phyloP scores from a whole-genome alignment of 306 rosid genomes.

The Corylus avellana region DNA sequence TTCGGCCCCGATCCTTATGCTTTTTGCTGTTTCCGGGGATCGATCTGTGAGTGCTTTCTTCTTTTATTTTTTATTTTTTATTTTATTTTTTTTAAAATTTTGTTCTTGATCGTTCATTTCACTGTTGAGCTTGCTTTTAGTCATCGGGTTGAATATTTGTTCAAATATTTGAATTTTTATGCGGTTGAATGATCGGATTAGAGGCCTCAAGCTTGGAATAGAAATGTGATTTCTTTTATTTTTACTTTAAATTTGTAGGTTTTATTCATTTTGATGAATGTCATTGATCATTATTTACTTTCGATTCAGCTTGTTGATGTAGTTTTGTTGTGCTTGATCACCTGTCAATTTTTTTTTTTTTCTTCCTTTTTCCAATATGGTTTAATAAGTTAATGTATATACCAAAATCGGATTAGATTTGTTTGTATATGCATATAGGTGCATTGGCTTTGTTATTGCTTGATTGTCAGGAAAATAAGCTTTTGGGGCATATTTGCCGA shows the following conservation, averaged over 20 bases:
- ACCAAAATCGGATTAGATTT: conserved; percentile 31
- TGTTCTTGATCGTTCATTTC: not conserved
- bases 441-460: conserved; percentile 34
- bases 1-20: conserved; percentile 43
- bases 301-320: conserved; percentile 27
- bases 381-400: conserved; percentile 24
- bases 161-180: not conserved
- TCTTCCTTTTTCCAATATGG: not conserved
- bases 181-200: conserved; percentile 48
- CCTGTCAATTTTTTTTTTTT: not conserved
- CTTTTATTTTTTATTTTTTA: conserved; percentile 6
- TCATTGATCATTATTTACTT: conserved; percentile 26
- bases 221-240: not conserved
- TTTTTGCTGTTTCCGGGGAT: conserved; percentile 19
- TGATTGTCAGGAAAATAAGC: conserved; percentile 21
- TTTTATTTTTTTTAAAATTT: not conserved
- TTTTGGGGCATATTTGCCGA: conserved; percentile 35
- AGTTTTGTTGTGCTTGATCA: conserved; percentile 11
- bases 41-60: conserved; percentile 54
- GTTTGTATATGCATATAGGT: conserved; percentile 22
- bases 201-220: conserved; percentile 18
- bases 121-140: conserved; percentile 17
- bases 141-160: conserved; percentile 12
- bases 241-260: not conserved
- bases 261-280: not conserved